Percentiles rank a stretch among this genome's conserved stretches.
These are phyloP conservation scores for Escovopsis weberi DNA, from an alignment of 2,329 filamentous ascomycete species.

Conservation along the genomic window DNA sequence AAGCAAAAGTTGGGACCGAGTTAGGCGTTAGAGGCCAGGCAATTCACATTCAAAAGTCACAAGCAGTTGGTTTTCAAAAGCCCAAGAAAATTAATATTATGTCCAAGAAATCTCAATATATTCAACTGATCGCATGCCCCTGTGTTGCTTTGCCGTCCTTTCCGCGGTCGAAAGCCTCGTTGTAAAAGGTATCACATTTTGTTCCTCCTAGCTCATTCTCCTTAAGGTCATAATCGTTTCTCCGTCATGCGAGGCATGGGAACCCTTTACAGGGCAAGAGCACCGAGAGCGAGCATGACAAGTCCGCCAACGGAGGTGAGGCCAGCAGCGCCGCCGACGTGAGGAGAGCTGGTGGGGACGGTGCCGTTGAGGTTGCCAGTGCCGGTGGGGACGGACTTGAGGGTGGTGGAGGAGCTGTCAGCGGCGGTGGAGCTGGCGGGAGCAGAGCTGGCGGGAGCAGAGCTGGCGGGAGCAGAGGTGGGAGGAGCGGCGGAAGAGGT, in stretches of 20 bases:
- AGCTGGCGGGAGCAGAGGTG: constrained; percentile 5
- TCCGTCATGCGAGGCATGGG: not conserved
- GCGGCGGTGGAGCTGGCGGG: constrained; percentile 5
- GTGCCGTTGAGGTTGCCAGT: constrained; percentile 9
- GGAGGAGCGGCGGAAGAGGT: constrained; percentile 1
- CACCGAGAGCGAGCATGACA: constrained; percentile 18
- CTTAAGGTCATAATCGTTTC: not conserved
- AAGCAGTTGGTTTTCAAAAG: too few relatives aligned
- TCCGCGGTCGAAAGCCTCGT: too few relatives aligned
- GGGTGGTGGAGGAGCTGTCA: constrained; percentile 5
- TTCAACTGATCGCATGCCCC: too few relatives aligned
- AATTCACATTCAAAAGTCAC: too few relatives aligned
- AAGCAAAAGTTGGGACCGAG: too few relatives aligned
- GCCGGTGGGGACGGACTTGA: constrained; percentile 6
- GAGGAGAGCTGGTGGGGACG: constrained; percentile 4
- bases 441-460: constrained; percentile 2
- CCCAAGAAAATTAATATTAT: too few relatives aligned
- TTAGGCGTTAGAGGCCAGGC: too few relatives aligned
- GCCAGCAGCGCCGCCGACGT: constrained; percentile 17
- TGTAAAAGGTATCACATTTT: too few relatives aligned
- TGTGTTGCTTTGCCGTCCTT: too few relatives aligned
- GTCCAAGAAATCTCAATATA: too few relatives aligned
- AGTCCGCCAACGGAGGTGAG: constrained; percentile 18
- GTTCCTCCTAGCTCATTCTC: not conserved
- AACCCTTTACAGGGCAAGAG: constrained; percentile 21